Base-by-base conservation (phyloP, 2,329 filamentous ascomycete species). In the Aspergillus udagawae region DNA sequence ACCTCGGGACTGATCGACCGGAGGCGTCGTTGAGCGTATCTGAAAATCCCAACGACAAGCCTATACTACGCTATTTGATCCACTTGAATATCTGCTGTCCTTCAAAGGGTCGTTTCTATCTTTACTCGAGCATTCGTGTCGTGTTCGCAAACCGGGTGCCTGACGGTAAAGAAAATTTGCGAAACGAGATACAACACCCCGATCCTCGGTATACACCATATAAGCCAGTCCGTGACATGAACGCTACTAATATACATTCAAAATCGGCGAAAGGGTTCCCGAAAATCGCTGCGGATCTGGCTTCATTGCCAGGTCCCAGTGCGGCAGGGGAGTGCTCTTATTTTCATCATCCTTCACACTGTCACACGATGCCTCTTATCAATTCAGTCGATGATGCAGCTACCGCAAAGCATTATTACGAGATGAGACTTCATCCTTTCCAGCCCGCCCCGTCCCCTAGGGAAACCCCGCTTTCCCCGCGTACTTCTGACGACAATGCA, bases 131-230 rank as follows among this genome's bases (percentile, higher is more conserved):
- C 65, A 89, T 97, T 57, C 87, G 94, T 14, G 91, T 97, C 38
- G 93, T 99, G 3, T 99, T 99, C 71, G 94, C 94, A 54, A 97
- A 97, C 70, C 86, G 94, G 27, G 93, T 97, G 0, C 93, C 94
- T 0, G 94, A 97, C 66, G 93, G 91, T 44, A 96, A 97, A 70
- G 93, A 97, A 74, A 93, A 88, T 69, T 81, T 99, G 42, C 83
- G 88, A 32, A 97, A 95, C 67, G 94, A 99, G 71, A 88, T 93
- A 4, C 92, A 94, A 41, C 82, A 90, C 58, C 93, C 93, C 0
- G 92, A 97, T 65, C 94, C 94, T 21, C 85, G 87, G 21, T 99
- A 91, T 70, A 90, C 87, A 55, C 81, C 87, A 1, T 97, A 96
- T 77, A 96, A 92, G 70, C 84, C 89, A 1, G 69, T 70, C 12